Evolutionary conservation across 345 rosid genomes (phyloP).

Genomic region (Murraya paniculata): DNA sequence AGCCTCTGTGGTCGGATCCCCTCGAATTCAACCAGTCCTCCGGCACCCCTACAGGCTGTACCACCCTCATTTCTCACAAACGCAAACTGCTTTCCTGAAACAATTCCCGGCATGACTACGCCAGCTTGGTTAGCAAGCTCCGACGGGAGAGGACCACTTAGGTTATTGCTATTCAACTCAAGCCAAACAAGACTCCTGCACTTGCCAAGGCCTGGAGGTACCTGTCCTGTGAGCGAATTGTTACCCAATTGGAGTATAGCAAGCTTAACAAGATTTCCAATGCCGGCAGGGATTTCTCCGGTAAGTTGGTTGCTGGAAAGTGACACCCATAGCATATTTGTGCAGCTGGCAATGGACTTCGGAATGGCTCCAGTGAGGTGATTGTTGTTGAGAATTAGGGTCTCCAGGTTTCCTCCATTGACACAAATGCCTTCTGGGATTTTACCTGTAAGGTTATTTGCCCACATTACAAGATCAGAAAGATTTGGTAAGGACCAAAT

Average conservation of each 20-base stretch:
- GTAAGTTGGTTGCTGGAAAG: conserved; percentile 71
- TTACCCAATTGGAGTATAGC: conserved; percentile 87
- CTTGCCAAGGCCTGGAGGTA: conserved; percentile 72
- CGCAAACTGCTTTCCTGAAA: conserved; percentile 88
- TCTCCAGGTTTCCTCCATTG: conserved; percentile 73
- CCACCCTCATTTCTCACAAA: conserved; percentile 98
- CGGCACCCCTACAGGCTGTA: conserved; percentile 94
- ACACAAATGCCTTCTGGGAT: conserved; percentile 75
- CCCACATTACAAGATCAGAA: conserved; percentile 86
- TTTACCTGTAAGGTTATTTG: conserved; percentile 80
- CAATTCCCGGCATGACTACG: conserved; percentile 65
- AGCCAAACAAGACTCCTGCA: conserved; percentile 92
- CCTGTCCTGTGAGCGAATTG: conserved; percentile 71
- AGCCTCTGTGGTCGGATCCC: conserved; percentile 70
- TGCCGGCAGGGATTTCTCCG: conserved; percentile 68
- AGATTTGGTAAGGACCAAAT: conserved; percentile 77
- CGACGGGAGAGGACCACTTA: conserved; percentile 59
- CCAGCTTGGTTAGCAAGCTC: conserved; percentile 76
- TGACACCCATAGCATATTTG: conserved; percentile 87
- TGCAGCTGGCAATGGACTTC: conserved; percentile 64
- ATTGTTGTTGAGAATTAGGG: conserved; percentile 87
- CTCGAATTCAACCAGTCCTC: conserved; percentile 89
- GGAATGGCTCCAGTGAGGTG: conserved; percentile 69
- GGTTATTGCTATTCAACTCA: conserved; percentile 79
- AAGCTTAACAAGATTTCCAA: conserved; percentile 60